A percentile compares a stretch with the other conserved stretches of the same genome.
Conservation (phyloP, 2,329 filamentous ascomycete species). For the Domatiomyces globalis region DNA sequence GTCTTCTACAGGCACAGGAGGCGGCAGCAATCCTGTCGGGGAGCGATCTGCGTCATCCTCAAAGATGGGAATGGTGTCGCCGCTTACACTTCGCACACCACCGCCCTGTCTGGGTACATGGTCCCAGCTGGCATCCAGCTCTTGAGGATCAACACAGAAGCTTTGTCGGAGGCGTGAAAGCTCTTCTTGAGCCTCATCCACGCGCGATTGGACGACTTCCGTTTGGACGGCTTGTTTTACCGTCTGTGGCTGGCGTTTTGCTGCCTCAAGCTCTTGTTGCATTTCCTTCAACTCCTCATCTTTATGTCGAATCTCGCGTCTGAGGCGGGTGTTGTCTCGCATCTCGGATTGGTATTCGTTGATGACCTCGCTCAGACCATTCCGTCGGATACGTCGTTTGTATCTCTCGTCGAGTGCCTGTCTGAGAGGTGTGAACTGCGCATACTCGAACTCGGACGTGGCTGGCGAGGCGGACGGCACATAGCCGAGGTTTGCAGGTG, state of each 20-base stretch:
- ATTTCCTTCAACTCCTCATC: constrained; percentile 21
- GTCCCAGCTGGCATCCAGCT: constrained; percentile 1
- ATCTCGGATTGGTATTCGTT: constrained; percentile 31
- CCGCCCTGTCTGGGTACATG: constrained; percentile 1
- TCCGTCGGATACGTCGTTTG: constrained; percentile 30
- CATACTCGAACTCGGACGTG: constrained; percentile 20
- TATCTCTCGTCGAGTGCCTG: constrained; percentile 31
- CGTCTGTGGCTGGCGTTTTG: constrained; percentile 11
- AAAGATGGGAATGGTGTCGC: constrained; percentile 16
- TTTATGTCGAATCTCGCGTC: constrained; percentile 19
- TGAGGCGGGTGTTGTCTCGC: constrained; percentile 18
- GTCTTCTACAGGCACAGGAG: constrained; percentile 3
- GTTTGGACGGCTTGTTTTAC: constrained; percentile 2
- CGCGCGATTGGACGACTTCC: constrained; percentile 7
- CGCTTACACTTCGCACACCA: constrained; percentile 4
- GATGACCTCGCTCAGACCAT: constrained; percentile 34
- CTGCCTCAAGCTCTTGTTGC: constrained; percentile 18
- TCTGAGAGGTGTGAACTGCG: constrained; percentile 31
- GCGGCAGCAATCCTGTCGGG: constrained; percentile 6
- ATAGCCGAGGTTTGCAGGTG: constrained; percentile 17
- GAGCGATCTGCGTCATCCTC: constrained; percentile 16
- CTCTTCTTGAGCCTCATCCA: constrained; percentile 19
- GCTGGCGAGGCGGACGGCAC: constrained; percentile 5
- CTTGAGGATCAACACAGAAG: constrained; percentile 8
- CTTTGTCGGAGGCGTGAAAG: constrained; percentile 17